Conservation (phyloP, 1,139 yeast genomes). For the Suhomyces guaymorum region DNA sequence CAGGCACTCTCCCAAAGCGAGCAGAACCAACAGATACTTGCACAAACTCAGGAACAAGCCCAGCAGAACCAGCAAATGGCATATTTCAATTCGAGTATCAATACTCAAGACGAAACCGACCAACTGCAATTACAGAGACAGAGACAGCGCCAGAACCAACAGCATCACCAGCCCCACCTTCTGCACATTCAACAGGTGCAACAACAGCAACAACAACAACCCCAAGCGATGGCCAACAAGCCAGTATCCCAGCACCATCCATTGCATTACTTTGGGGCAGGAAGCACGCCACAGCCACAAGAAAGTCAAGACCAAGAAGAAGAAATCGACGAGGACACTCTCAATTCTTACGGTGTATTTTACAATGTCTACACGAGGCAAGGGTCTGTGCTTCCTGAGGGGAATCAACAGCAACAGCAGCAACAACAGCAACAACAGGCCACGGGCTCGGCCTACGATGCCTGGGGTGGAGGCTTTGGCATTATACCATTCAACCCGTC, state of each 20-base stretch:
- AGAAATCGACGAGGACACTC: constrained; percentile 35
- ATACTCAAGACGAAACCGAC: constrained; percentile 13
- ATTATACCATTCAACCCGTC: constrained; percentile 42
- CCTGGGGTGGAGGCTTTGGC: constrained; percentile 31
- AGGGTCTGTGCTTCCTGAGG: constrained; percentile 33
- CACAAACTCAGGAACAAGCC: too few species aligned
- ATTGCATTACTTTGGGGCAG: constrained; percentile 32
- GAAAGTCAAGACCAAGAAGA: constrained; percentile 20
- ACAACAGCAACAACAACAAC: constrained; percentile 4
- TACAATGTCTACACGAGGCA: constrained; percentile 39
- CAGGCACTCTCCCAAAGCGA: too few species aligned
- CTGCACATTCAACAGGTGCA: constrained; percentile 15
- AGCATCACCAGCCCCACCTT: constrained; percentile 16
- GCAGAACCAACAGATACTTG: too few species aligned
- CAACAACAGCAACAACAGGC: constrained; percentile 3
- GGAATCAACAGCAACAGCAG: constrained; percentile 16
- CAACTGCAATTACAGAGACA: constrained; percentile 3
- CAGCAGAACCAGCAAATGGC: constrained; percentile 43
- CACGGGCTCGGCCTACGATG: constrained; percentile 19
- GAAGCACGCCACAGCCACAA: constrained; percentile 22
- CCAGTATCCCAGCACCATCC: constrained; percentile 56
- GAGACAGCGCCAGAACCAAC: constrained; percentile 18
- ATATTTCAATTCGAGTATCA: constrained; percentile 24
- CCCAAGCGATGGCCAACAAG: constrained; percentile 11
- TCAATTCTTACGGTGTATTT: constrained; percentile 38